Evolutionary conservation across 768 basidiomycete species (phyloP), one percentile per base, ranked within the genome.

Genomic region (Boletus sp.): DNA sequence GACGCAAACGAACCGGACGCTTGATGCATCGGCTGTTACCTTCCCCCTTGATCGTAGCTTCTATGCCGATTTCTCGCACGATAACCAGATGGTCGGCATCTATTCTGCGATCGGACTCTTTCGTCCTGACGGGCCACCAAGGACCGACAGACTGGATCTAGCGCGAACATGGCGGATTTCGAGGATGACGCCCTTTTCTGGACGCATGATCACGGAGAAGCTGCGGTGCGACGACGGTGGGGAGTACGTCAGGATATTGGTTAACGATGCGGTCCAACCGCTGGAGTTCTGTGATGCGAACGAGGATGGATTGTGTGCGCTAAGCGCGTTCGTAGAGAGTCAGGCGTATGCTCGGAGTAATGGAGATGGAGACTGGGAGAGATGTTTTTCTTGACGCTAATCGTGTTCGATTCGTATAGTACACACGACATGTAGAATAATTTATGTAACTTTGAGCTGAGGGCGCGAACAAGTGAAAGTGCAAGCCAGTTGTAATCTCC

Each of bases 31-130:
- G 5, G 81, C 83, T 0, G 61, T 59, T 6, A 92, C 89, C 0
- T 95, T 95, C 73, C 91, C 92, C 0, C 77, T 89, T 15, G 65
- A 83, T 58, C 79, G 82, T 50, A 75, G 74, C 3, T 63, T 91
- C 41, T 93, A 89, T 58, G 84, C 81, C 23, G 92, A 95, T 68
- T 93, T 94, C 69, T 83, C 88, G 11, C 92, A 94, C 66, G 92
- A 93, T 66, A 90, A 93, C 67, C 76, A 87, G 64, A 89, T 95
- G 82, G 74, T 89, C 38, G 84, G 89, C 34, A 86, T 93, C 46
- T 87, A 84, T 59, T 65, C 78, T 70, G 72, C 89, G 64, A 53
- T 82, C 73, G 91, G 80, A 39, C 76, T 81, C 47, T 83, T 79
- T 66, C 67, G 53, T 7, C 79, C 78, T 56, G 51, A 60, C 0